phyloP scores from a whole-genome alignment of 192 early-diverging fungal species.

The Cetraspora pellucida region DNA sequence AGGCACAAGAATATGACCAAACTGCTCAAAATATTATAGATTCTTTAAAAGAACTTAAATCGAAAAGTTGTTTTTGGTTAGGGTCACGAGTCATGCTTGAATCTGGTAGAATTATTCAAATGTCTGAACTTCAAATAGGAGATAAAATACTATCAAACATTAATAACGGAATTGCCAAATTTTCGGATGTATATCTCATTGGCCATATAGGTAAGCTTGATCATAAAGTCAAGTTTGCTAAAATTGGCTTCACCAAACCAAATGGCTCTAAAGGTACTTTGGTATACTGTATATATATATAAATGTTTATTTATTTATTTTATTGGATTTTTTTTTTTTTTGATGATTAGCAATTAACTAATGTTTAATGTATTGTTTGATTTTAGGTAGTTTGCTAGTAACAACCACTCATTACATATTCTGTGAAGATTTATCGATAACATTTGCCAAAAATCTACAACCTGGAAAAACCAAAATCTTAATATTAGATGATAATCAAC shows the following conservation, averaged over 20 bases:
- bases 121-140: slow-evolving; percentile 5
- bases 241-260: not conserved
- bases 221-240: not conserved
- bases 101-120: not conserved
- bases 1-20: not conserved
- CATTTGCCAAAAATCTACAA: not conserved
- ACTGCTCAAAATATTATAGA: not conserved
- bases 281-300: no score
- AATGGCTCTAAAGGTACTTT: not conserved
- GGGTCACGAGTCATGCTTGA: no score
- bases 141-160: not conserved
- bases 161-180: not conserved
- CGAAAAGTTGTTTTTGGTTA: no score
- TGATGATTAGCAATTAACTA: no score
- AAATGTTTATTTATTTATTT: not conserved
- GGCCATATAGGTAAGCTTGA: not conserved
- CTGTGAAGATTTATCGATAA: not conserved
- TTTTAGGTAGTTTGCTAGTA: not conserved
- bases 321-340: not conserved
- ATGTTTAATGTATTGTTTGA: not conserved
- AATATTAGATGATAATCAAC: not conserved
- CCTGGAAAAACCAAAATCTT: not conserved
- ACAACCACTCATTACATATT: not conserved
- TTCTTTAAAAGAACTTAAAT: no score
- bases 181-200: not conserved